Conservation (phyloP, 768 basidiomycete species). For the Podaxis sp. region DNA sequence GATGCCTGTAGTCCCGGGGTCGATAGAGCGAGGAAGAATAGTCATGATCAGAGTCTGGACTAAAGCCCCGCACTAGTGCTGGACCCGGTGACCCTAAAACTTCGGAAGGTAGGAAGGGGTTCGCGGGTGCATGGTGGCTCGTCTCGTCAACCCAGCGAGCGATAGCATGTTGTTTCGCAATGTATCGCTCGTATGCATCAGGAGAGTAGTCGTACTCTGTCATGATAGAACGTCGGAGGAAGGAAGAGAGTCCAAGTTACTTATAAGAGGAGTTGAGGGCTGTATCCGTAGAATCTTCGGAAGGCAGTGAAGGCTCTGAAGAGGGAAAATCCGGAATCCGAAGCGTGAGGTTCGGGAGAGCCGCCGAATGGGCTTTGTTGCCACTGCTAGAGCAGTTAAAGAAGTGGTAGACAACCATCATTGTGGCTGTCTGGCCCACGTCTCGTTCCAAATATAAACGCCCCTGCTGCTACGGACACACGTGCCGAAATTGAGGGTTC, state of each 20-base stretch:
- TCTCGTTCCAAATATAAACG: not conserved
- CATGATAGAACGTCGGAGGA: constrained; percentile 11
- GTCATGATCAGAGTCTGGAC: not conserved
- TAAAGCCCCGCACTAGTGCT: not conserved
- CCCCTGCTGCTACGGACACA: not conserved
- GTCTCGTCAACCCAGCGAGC: constrained; percentile 20
- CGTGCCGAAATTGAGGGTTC: not conserved
- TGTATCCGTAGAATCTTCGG: not conserved
- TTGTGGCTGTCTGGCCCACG: not conserved
- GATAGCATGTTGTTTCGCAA: constrained; percentile 17
- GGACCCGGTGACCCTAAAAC: not conserved
- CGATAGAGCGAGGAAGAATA: not conserved
- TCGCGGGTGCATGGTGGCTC: constrained; percentile 10
- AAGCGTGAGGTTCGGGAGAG: not conserved
- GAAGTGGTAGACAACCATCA: not conserved
- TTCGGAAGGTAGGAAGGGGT: constrained; percentile 8
- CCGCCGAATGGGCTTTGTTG: not conserved
- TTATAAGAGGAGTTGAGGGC: not conserved
- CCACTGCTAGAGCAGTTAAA: not conserved
- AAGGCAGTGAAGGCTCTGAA: not conserved
- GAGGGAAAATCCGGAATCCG: not conserved
- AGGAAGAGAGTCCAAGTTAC: not conserved
- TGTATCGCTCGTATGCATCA: constrained; percentile 18
- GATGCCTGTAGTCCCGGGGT: not conserved
- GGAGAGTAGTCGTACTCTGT: constrained; percentile 24